Conservation (phyloP, 1,139 yeast genomes). For the Nematodospora anomalae region DNA sequence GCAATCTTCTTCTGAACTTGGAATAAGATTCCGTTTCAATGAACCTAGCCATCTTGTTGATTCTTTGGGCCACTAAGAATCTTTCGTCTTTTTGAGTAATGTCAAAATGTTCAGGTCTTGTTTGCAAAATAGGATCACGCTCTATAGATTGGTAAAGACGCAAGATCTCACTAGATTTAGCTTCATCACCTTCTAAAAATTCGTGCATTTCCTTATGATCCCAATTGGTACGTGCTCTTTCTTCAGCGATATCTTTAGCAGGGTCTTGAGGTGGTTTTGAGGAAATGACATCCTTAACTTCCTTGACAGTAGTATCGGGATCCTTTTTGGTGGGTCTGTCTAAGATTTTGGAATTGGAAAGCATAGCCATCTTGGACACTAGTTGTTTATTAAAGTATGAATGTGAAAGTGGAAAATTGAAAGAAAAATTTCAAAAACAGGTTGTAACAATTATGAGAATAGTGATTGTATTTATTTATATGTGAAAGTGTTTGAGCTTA, state of each 20-base stretch:
- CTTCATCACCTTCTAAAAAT: constrained; percentile 46
- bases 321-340: constrained; percentile 10
- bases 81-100: constrained; percentile 42
- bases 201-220: constrained; percentile 46
- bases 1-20: constrained; percentile 39
- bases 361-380: constrained; percentile 12
- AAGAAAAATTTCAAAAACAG: not conserved
- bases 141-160: constrained; percentile 45
- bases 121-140: constrained; percentile 48
- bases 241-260: constrained; percentile 15
- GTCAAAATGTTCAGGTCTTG: constrained; percentile 41
- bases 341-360: constrained; percentile 5
- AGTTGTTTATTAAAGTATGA: not conserved
- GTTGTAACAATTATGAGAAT: too few relatives aligned
- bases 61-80: constrained; percentile 43
- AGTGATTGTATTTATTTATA: too few relatives aligned
- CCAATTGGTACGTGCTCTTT: constrained; percentile 24
- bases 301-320: constrained; percentile 14
- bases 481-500: too few relatives aligned
- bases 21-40: constrained; percentile 42
- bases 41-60: constrained; percentile 43
- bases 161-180: constrained; percentile 34
- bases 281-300: constrained; percentile 12
- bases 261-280: constrained; percentile 14
- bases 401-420: not conserved